Base-by-base conservation (phyloP, 495 filamentous ascomycete genomes). In the Talaromyces adpressus region DNA sequence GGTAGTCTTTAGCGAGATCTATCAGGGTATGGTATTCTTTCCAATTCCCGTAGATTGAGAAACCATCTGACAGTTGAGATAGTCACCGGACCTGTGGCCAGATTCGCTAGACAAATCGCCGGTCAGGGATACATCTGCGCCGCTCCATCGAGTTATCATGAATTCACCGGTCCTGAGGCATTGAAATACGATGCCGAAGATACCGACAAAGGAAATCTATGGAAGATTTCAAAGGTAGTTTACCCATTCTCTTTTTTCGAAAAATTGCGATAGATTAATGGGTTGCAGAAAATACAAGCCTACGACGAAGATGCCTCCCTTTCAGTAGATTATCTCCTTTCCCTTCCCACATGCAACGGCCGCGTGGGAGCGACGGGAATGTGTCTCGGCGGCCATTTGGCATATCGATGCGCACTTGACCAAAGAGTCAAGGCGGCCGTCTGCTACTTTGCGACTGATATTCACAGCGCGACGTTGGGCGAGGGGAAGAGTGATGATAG, bases 41-140 rank as follows among this genome's bases (percentile, higher is more conserved):
- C 52, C 45, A 9, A n/a, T 47, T 65, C 57, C 16, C 12, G 36
- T 41, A 20, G 56, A 52, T 4, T 20, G 27, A 27, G 32, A 53
- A 29, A 34, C 29, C 22, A 11, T 11, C n/a, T 41, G 25, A 57
- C 11, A 29, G 2, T n/a, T 16, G n/a, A 4, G n/a, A 63, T 58
- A 96, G 93, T 97, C 14, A 97, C 93, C 63, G 93, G 93, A 0
- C 93, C 93, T 2, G 93, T 98, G 20, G 84, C 88, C 47, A 87
- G 93, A 52, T 96, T 98, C 69, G 92, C 91, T 27, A 87, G 93
- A 62, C 92, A 96, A 71, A 96, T 98, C 59, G 91, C 91, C 27
- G 88, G 92, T 3, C 91, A 96, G 70, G 93, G 93, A 59, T 98
- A 96, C 72, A 96, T 98, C 64, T 91, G 91, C 63, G 93, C 88